Base-by-base conservation (phyloP, 257 asterid species). In the Leptodermis oblonga region DNA sequence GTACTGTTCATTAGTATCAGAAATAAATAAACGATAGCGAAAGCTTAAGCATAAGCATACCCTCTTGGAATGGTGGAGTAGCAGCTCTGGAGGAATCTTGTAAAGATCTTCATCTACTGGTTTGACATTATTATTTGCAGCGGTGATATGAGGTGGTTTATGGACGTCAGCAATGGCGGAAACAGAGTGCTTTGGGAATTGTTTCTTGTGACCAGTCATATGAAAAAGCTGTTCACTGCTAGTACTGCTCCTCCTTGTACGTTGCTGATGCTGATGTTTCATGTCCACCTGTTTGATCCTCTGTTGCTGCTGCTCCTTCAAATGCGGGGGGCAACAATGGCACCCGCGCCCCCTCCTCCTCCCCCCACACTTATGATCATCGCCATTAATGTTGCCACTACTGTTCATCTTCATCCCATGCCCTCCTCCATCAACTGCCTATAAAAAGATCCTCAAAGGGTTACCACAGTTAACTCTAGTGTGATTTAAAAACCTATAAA, bases 91-190 rank as follows among this genome's bases (percentile, higher is more conserved):
- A 37, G 97, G 84, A 66, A 90, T 85, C 82, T 90, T 80, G 91
- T 92, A 92, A 31, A 92, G 97, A 81, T 92, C 97, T 82, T 92
- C 98, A 70, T 92, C 98, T 0, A 90, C 92, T 3, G 97, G 95
- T 54, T 92, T 92, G n/a, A 71, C 81, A 36, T 71, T 46, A 37
- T 62, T 54, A 26, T 55, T 30, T 0, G 78, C 56, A 58, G 71
- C 5, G 52, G 3, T 13, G 6, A 4, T 45, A 45, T 0, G 64
- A 26, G 30, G 39, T 3, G 30, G 58, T 31, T 30, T 26, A 5
- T 6, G n/a, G 23, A 63, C 60, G 18, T 41, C 51, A 30, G 41
- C 14, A 42, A 61, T 33, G 46, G n/a, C 67, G n/a, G n/a, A n/a
- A n/a, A n/a, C n/a, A 17, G n/a, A 45, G 3, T 83, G 79, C 48